Base-by-base conservation (phyloP, 202 grass and related monocot genomes). In the Musa balbisiana region DNA sequence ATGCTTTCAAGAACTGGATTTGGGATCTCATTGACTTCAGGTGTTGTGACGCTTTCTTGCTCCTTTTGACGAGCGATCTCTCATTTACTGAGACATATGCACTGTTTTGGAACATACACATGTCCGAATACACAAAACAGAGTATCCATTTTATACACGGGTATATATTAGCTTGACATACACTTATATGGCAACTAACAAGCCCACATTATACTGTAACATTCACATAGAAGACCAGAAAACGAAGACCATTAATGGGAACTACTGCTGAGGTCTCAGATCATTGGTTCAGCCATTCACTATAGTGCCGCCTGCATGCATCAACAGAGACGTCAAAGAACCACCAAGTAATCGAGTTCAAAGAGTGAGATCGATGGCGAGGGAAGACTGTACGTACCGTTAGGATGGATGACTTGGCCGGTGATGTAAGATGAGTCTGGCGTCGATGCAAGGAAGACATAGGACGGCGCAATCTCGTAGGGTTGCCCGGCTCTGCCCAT, bases 371-470 rank as follows among this genome's bases (percentile, higher is more conserved):
- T 43, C 33, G 33, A 43, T 43, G 33, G 33, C 2, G 27, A 27
- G 27, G 27, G 27, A 27, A 27, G 27, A 27, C 2, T 27, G 50
- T n/a, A 21, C 62, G 14, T 79, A 96, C 93, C 93, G 53, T 97
- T 97, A 49, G 87, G 84, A 29, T 97, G 93, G 76, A 97, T 20
- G 53, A 92, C 71, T 85, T 97, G 93, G 0, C 90, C 93, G 11
- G 93, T 78, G n/a, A 97, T 81, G 73, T 97, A 89, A 2, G 87
- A 91, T 0, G 93, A 84, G 64, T 97, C 93, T 52, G 79, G 79
- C 13, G 87, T 83, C 83, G 69, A 79, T 55, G 93, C 93, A 50
- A 97, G 86, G 82, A 97, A 97, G 49, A 97, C 93, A 60, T 64
- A 97, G 80, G 81, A 81, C 0, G 93, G 93, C 27, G 90, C 90